Evolutionary conservation across 2,329 filamentous ascomycete genomes (phyloP).

Genomic region (Monosporascus sp.): DNA sequence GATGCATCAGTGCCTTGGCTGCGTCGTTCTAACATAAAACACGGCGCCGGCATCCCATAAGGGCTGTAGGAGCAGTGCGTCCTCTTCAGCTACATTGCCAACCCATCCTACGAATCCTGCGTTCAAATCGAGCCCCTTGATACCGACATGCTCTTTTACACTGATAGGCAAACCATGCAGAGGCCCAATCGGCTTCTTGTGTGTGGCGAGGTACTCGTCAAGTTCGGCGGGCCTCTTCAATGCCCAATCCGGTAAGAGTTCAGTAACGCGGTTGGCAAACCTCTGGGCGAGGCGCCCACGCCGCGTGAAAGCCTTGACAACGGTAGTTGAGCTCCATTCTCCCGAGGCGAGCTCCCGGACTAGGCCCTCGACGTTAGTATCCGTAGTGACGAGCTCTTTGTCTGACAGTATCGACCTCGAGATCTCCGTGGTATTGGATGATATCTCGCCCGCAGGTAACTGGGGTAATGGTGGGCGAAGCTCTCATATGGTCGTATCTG

Average conservation of each 20-base stretch:
- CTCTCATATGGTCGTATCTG: slow-evolving; percentile 36
- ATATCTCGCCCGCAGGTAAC: slow-evolving; percentile 22
- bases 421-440: slow-evolving; percentile 38
- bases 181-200: slow-evolving; percentile 16
- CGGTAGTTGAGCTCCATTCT: slow-evolving; percentile 34
- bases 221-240: slow-evolving; percentile 17
- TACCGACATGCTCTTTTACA: slow-evolving; percentile 46
- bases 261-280: slow-evolving; percentile 27
- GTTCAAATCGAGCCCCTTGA: slow-evolving; percentile 42
- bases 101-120: slow-evolving; percentile 45
- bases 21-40: slow-evolving; percentile 46
- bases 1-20: slow-evolving; percentile 49
- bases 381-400: slow-evolving; percentile 45
- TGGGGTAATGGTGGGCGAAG: slow-evolving; percentile 34
- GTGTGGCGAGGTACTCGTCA: slow-evolving; percentile 15
- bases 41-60: slow-evolving; percentile 42
- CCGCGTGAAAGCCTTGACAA: slow-evolving; percentile 48
- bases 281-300: slow-evolving; percentile 48
- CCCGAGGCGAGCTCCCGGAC: slow-evolving; percentile 36
- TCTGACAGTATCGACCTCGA: slow-evolving; percentile 39
- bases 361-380: slow-evolving; percentile 37
- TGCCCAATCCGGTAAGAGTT: slow-evolving; percentile 17
- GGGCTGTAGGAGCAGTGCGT: slow-evolving; percentile 42
- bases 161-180: slow-evolving; percentile 33
- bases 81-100: slow-evolving; percentile 35